A percentile compares a stretch with the other conserved stretches of the same genome.
Conservation (phyloP, 2,329 filamentous ascomycete genomes). For the Aureobasidium mangrovei region DNA sequence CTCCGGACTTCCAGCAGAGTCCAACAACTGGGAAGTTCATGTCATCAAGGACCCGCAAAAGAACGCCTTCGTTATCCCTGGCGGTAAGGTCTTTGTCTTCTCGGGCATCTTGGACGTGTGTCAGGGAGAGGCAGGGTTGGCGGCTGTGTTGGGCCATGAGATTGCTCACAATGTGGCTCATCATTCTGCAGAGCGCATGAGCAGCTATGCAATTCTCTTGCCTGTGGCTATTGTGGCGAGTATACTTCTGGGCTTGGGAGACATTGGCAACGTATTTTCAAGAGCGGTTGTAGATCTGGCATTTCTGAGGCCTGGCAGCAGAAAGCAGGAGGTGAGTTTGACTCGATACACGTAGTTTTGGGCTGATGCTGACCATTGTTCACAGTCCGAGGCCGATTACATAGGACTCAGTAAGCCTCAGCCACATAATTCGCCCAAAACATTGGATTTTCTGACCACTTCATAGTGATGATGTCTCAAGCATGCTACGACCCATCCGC, state of each 20-base stretch:
- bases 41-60: slow-evolving; percentile 60
- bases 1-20: slow-evolving; percentile 46
- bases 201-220: slow-evolving; percentile 33
- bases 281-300: slow-evolving; percentile 49
- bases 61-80: slow-evolving; percentile 72
- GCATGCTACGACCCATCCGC: slow-evolving; percentile 65
- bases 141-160: slow-evolving; percentile 69
- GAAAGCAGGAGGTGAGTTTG: slow-evolving; percentile 50
- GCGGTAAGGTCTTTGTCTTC: slow-evolving; percentile 70
- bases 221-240: slow-evolving; percentile 27
- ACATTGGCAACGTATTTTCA: slow-evolving; percentile 25
- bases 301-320: slow-evolving; percentile 58
- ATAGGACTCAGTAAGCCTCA: slow-evolving; percentile 50
- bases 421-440: background rate
- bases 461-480: slow-evolving; percentile 67
- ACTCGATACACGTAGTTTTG: background rate
- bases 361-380: background rate
- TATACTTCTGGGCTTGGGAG: slow-evolving; percentile 35
- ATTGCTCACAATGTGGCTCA: slow-evolving; percentile 67
- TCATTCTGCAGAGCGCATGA: slow-evolving; percentile 58
- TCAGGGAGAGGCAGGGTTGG: slow-evolving; percentile 58
- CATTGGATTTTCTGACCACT: background rate
- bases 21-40: slow-evolving; percentile 58
- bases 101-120: slow-evolving; percentile 64
- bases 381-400: slow-evolving; percentile 60